A percentile compares a stretch with the other conserved stretches of the same genome.
phyloP scores from a whole-genome alignment of 2,329 filamentous ascomycete species.

The Furcasterigmium sp. region DNA sequence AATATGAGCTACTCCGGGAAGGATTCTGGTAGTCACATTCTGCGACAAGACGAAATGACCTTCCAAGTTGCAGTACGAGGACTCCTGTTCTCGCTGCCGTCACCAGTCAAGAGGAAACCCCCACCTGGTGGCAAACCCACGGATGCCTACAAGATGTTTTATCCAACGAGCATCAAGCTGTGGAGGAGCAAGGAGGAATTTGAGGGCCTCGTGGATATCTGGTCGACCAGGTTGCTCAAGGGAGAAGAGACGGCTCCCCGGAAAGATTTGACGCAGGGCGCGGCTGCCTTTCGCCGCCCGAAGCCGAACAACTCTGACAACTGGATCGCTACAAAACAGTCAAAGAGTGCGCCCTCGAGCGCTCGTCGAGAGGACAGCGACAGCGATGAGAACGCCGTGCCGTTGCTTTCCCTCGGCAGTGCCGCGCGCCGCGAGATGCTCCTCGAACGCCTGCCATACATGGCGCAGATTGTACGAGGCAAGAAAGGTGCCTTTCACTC shows the following conservation, averaged over 20 bases:
- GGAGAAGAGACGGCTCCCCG: slow-evolving; percentile 38
- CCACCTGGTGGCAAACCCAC: slow-evolving; percentile 34
- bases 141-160: slow-evolving; percentile 86
- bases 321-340: slow-evolving; percentile 15
- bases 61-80: slow-evolving; percentile 89
- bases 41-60: slow-evolving; percentile 89
- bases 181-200: slow-evolving; percentile 83
- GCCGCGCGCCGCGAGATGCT: slow-evolving; percentile 69
- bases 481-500: slow-evolving; percentile 27
- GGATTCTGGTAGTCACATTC: slow-evolving; percentile 62
- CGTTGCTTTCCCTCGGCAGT: slow-evolving; percentile 55
- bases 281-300: slow-evolving; percentile 42
- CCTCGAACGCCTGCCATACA: slow-evolving; percentile 82
- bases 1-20: slow-evolving; percentile 41
- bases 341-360: slow-evolving; percentile 3
- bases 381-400: slow-evolving; percentile 19
- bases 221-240: slow-evolving; percentile 56
- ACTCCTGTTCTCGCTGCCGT: slow-evolving; percentile 76
- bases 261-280: slow-evolving; percentile 36
- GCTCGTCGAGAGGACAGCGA: neutral
- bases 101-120: slow-evolving; percentile 72
- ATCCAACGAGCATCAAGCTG: slow-evolving; percentile 75
- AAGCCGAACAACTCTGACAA: slow-evolving; percentile 25
- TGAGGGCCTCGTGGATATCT: slow-evolving; percentile 65
- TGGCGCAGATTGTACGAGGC: slow-evolving; percentile 58